Base-by-base conservation (phyloP, 2,329 filamentous ascomycete species). In the Penicillium sp. region DNA sequence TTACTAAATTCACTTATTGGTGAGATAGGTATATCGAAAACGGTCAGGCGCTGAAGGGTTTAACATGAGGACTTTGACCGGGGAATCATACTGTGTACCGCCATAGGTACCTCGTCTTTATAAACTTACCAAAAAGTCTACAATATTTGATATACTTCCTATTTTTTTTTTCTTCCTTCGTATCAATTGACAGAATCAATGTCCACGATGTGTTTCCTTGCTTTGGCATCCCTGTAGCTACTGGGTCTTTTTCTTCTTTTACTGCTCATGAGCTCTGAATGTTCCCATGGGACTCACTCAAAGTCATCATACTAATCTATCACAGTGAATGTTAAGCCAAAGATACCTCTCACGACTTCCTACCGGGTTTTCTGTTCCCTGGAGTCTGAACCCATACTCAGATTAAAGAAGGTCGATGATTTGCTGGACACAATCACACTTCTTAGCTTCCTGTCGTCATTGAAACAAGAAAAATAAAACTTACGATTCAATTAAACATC, bases 371-470 rank as follows among this genome's bases (percentile, higher is more conserved):
- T 13, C 31, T 10, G 2, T 6, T 7, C 14, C 31, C 35, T 13
- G 3, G n/a, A 9, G n/a, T n/a, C 14, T 14, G 10, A 14, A 3
- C 14, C 35, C n/a, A 19, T 19, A 39, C n/a, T n/a, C n/a, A 39
- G 9, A 4, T 37, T 3, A 39, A n/a, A 39, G 3, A 19, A 39
- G 19, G 11, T 47, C 29, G 14, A 27, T 21, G 2, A 29, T 16
- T 21, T 31, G 11, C 5, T 26, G 16, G 26, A 10, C 26, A 60
- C 62, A 60, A 61, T 58, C 55, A 60, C 61, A 63, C 65, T 58
- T 62, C 60, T 54, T 49, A 46, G 9, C 14, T 14, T 14, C 25
- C 3, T 19, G 48, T 53, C 58, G 29, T 7, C 23, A 19, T 19
- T 19, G 11, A 39, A 19, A 37, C 13, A 39, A 19, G 8, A 37